Evolutionary conservation across 768 basidiomycete species (phyloP), one percentile per base, ranked within the genome.

Genomic region (Boletus speciosus): DNA sequence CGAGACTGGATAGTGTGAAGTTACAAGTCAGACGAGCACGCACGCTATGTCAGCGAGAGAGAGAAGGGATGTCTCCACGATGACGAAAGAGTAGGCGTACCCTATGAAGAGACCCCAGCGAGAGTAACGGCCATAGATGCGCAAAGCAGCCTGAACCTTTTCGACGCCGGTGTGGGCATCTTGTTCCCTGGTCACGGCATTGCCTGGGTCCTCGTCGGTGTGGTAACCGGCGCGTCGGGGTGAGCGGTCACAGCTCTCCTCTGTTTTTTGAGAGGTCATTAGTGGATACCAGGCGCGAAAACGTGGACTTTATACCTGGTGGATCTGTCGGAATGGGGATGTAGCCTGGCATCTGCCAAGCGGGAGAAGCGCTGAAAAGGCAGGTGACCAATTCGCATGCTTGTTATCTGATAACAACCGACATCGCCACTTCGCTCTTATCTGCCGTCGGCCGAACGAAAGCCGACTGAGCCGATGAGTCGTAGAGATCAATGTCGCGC

Each of bases 71-170:
- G 19, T 32, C 43, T 40, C 42, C 45, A 46, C 6, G 27, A 12
- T 3, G n/a, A 31, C n/a, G 38, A 51, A 9, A 31, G 31, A 39
- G 37, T 9, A 25, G 31, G 43, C 60, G 47, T 51, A 85, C 86
- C 83, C 77, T 39, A 81, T 67, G 65, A 85, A 86, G 23, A 87
- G 71, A 38, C 73, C 70, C 82, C 83, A 85, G 54, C 78, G 80
- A 3, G 80, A 79, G 58, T 77, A 80, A 43, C 71, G 78, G 25
- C 80, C 79, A 47, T 78, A 78, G 15, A 82, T 76, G 54, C 73
- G 75, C 36, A 79, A 74, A 2, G 78, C 74, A 4, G 80, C 81
- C 59, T 84, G 76, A 16, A 81, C 77, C 25, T 71, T 75, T 50
- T 63, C 69, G 34, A 82, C 81, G 38, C 81, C 81, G 16, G 51